Evolutionary conservation across 768 basidiomycete genomes (phyloP).

Genomic region (Tylopilus rubrobrunneus): DNA sequence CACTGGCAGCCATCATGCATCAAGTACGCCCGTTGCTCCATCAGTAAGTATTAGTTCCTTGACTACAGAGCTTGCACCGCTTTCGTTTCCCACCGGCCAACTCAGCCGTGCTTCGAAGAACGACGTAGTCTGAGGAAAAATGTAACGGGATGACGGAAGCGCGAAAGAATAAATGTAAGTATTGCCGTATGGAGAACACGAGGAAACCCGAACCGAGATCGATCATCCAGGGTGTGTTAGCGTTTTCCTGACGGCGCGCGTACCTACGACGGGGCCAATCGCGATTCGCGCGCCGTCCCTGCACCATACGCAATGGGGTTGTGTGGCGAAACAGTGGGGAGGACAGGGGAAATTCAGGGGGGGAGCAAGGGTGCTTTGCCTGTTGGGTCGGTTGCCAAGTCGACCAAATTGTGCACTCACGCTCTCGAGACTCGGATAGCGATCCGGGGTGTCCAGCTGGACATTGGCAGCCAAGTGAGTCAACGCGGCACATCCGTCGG

Average conservation of each 20-base stretch:
- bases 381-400: neutral
- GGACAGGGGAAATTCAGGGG: neutral
- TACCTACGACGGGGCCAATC: neutral
- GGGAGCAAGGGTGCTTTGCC: neutral
- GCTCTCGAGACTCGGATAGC: neutral
- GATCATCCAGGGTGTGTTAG: neutral
- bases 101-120: too few species aligned
- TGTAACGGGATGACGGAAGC: neutral
- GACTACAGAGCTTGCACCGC: too few species aligned
- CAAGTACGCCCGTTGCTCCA: too few species aligned
- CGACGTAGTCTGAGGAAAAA: too few species aligned
- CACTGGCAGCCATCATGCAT: too few species aligned
- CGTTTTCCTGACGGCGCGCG: neutral
- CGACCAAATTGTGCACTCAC: neutral
- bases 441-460: too few species aligned
- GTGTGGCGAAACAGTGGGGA: neutral
- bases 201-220: neutral
- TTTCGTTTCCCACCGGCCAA: too few species aligned
- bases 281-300: neutral
- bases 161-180: neutral
- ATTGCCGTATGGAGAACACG: neutral
- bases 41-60: too few species aligned
- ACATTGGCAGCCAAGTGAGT: neutral
- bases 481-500: neutral
- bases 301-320: neutral